Percentiles rank a stretch among this genome's conserved stretches.
Conservation (phyloP, 2,329 filamentous ascomycete species). For the Capronia coronata region DNA sequence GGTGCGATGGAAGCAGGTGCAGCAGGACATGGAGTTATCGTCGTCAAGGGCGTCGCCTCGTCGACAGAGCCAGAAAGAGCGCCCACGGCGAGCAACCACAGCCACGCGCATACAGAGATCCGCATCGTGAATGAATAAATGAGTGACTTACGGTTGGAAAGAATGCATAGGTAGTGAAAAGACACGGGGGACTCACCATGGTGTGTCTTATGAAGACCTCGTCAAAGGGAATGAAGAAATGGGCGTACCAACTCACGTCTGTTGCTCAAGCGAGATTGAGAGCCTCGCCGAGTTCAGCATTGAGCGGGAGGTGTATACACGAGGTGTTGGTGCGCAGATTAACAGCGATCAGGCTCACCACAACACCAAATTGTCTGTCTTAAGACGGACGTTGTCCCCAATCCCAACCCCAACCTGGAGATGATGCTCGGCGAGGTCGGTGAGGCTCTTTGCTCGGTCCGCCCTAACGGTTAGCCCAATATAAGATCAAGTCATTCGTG, state of each 20-base stretch:
- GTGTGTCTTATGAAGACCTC: not conserved
- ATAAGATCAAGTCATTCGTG: too few relatives aligned
- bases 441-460: not conserved
- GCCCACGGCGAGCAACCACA: not conserved
- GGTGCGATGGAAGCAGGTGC: not conserved
- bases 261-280: not conserved
- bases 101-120: not conserved
- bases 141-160: not conserved
- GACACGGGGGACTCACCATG: not conserved
- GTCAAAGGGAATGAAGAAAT: not conserved
- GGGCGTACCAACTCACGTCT: not conserved
- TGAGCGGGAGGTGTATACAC: not conserved
- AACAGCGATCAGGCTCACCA: not conserved
- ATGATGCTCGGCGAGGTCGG: not conserved
- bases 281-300: not conserved
- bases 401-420: too few relatives aligned
- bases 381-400: not conserved
- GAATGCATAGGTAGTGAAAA: not conserved
- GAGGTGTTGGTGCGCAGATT: not conserved
- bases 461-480: too few relatives aligned
- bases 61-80: not conserved
- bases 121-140: not conserved
- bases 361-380: not conserved
- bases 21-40: not conserved
- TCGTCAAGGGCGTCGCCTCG: not conserved